Evolutionary conservation across 2,329 filamentous ascomycete genomes (phyloP).

Genomic region (Amphichorda felina): DNA sequence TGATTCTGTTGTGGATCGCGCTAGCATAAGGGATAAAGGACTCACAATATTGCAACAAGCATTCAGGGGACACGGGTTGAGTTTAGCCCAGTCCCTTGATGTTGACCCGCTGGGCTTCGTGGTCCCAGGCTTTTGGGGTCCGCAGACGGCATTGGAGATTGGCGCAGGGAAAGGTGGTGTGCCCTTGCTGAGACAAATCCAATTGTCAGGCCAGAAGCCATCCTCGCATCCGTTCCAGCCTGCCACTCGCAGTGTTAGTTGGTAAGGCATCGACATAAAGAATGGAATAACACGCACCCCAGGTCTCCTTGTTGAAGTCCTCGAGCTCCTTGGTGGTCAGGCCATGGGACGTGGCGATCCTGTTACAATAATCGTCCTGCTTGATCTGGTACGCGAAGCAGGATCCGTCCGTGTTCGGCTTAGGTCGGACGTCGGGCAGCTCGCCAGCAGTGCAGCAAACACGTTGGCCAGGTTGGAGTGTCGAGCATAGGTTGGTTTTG

Average conservation of each 20-base stretch:
- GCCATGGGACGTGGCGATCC: slow-evolving; percentile 17
- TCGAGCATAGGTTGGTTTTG: slow-evolving; percentile 9
- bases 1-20: no score
- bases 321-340: slow-evolving; percentile 25
- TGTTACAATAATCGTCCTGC: slow-evolving; percentile 20
- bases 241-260: no score
- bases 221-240: slow-evolving; percentile 20
- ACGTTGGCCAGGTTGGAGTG: slow-evolving; percentile 7
- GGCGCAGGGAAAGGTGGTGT: slow-evolving; percentile 14
- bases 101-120: slow-evolving; percentile 16
- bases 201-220: slow-evolving; percentile 7
- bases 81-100: slow-evolving; percentile 6
- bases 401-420: slow-evolving; percentile 15
- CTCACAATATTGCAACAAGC: slow-evolving; percentile 26
- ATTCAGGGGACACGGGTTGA: slow-evolving; percentile 35
- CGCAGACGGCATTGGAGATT: slow-evolving; percentile 18
- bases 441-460: slow-evolving; percentile 14
- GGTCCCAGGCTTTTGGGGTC: slow-evolving; percentile 29
- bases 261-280: no score
- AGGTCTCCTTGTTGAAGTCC: slow-evolving; percentile 22
- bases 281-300: no score
- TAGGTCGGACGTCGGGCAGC: slow-evolving; percentile 21
- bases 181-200: slow-evolving; percentile 18
- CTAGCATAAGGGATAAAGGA: slow-evolving; percentile 26
- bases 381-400: slow-evolving; percentile 15